Conservation (phyloP, 768 basidiomycete genomes). For the Tricholomella constricta region DNA sequence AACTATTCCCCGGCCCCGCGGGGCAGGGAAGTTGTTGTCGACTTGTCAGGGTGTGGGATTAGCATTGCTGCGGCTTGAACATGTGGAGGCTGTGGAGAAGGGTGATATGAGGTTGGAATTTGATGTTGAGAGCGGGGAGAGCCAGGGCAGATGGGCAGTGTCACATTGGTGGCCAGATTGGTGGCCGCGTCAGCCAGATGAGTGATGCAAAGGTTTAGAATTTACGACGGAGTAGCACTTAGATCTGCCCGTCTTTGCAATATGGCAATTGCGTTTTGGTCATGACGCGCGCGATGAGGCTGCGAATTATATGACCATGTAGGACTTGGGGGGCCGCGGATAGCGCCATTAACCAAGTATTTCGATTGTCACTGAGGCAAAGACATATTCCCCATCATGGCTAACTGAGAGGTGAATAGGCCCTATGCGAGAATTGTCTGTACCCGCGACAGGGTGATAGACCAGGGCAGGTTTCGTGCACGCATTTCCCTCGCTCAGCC, state of each 20-base stretch:
- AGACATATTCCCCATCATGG: slow-evolving; percentile 80
- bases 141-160: slow-evolving; percentile 43
- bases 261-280: too few relatives aligned
- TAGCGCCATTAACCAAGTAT: slow-evolving; percentile 9
- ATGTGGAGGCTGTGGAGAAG: slow-evolving; percentile 55
- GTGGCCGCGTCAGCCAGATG: slow-evolving; percentile 48
- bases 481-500: slow-evolving; percentile 25
- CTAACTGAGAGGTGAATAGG: slow-evolving; percentile 71
- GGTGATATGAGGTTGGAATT: slow-evolving; percentile 48
- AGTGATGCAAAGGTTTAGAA: too few relatives aligned
- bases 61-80: slow-evolving; percentile 80
- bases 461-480: slow-evolving; percentile 39
- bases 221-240: too few relatives aligned
- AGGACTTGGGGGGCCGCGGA: background rate
- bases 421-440: slow-evolving; percentile 27
- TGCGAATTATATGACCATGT: background rate
- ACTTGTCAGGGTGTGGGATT: slow-evolving; percentile 64
- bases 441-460: slow-evolving; percentile 41
- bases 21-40: slow-evolving; percentile 74
- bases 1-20: slow-evolving; percentile 60
- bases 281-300: too few relatives aligned
- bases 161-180: slow-evolving; percentile 69
- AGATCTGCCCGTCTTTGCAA: too few relatives aligned
- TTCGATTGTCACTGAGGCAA: slow-evolving; percentile 69
- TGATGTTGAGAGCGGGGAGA: slow-evolving; percentile 30